Evolutionary conservation across 2,329 filamentous ascomycete species (phyloP).

Genomic region (Aspergillus carbonarius): DNA sequence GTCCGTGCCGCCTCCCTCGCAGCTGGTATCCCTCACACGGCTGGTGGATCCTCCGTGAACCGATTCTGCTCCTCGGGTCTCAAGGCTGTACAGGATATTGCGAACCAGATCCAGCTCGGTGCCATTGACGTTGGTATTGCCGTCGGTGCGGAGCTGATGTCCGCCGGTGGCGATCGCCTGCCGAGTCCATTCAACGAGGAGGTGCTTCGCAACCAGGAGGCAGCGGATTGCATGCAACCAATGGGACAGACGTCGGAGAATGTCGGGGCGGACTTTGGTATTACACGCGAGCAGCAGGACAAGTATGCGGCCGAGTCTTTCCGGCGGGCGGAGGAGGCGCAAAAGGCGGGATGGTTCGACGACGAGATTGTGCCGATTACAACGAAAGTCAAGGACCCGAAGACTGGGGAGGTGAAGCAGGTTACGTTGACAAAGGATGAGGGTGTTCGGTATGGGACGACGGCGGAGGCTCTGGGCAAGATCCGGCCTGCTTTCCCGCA

Average conservation of each 20-base stretch:
- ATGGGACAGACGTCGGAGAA: conserved; percentile 99
- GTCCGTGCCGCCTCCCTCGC: conserved; percentile 83
- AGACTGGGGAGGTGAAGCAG: conserved; percentile 73
- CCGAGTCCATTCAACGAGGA: conserved; percentile 74
- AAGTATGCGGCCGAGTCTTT: conserved; percentile 84
- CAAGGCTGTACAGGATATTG: conserved; percentile 92
- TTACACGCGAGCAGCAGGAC: conserved; percentile 79
- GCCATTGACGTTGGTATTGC: conserved; percentile 86
- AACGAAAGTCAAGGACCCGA: conserved; percentile 77
- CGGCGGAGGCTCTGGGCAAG: conserved; percentile 76
- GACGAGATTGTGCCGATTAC: conserved; percentile 92
- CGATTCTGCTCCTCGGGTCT: conserved; percentile 97
- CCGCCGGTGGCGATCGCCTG: conserved; percentile 66
- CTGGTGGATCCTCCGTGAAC: conserved; percentile 78
- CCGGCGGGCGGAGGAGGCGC: conserved; percentile 80
- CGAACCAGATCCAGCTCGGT: conserved; percentile 76
- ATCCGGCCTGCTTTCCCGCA: conserved; percentile 87
- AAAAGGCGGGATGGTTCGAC: conserved; percentile 86
- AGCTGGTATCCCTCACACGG: conserved; percentile 90
- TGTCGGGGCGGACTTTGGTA: conserved; percentile 84
- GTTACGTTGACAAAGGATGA: conserved; percentile 84
- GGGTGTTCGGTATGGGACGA: conserved; percentile 87
- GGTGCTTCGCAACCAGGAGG: conserved; percentile 73
- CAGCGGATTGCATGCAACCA: conserved; percentile 82
- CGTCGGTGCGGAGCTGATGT: conserved; percentile 88